Evolutionary conservation across 2,329 filamentous ascomycete genomes (phyloP).

Genomic region (Phialophora verrucosa): DNA sequence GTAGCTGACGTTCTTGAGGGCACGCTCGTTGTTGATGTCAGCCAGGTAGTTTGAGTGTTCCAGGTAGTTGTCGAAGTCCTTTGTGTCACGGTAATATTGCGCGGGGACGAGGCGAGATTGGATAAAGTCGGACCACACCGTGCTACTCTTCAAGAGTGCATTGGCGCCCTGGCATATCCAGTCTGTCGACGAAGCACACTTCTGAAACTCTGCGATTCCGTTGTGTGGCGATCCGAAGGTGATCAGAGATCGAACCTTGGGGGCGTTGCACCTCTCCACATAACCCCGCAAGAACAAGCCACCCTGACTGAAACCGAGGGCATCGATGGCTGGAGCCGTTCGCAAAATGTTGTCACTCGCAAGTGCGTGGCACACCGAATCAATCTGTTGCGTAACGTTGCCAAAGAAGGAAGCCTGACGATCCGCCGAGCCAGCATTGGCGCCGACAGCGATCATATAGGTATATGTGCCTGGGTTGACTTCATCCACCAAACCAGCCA

Average conservation of each 20-base stretch:
- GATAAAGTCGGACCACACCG: constrained; percentile 74
- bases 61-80: constrained; percentile 74
- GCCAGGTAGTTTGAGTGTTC: constrained; percentile 85
- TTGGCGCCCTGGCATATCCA: constrained; percentile 82
- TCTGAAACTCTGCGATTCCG: constrained; percentile 82
- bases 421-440: constrained; percentile 67
- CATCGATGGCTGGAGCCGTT: constrained; percentile 82
- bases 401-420: constrained; percentile 87
- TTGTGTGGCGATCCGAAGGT: constrained; percentile 93
- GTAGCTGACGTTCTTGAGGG: constrained; percentile 74
- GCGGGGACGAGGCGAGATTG: constrained; percentile 85
- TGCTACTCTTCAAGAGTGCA: constrained; percentile 76
- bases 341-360: constrained; percentile 77
- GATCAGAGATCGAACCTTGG: constrained; percentile 76
- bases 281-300: constrained; percentile 94
- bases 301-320: constrained; percentile 92
- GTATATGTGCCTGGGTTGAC: constrained; percentile 83
- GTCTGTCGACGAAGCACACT: constrained; percentile 70
- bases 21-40: constrained; percentile 93
- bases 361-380: constrained; percentile 76
- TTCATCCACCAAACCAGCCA: constrained; percentile 73
- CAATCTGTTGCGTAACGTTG: constrained; percentile 81
- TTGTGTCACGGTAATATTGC: constrained; percentile 85
- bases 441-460: constrained; percentile 75
- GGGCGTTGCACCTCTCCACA: constrained; percentile 77